Evolutionary conservation across 2,329 filamentous ascomycete genomes (phyloP), one percentile per base, ranked within the genome.

Genomic region (Colletotrichum australisinense): DNA sequence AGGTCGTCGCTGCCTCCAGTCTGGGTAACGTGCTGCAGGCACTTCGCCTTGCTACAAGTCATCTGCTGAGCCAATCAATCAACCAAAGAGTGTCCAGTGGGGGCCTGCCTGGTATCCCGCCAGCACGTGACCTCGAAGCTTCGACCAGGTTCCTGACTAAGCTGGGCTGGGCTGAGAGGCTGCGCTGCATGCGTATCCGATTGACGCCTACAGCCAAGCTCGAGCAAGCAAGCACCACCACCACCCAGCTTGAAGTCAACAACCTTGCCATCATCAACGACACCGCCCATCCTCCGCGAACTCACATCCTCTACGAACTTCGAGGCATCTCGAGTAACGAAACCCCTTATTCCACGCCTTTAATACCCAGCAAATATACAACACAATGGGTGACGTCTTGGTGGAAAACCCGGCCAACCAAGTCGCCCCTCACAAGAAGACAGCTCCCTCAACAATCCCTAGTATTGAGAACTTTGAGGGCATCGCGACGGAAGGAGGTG

Each of bases 381-480:
- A 75, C 75, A 88, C 82, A 53, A 98, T 98, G 96, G 95, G 92
- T 84, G 94, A 97, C 88, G 91, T 94, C 82, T 89, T 93, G 80
- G 91, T 98, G 81, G 95, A 98, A 86, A 95, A 90, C 85, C 92
- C 94, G 81, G 88, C 89, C 83, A 93, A 91, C 88, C 90, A 88
- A 77, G 87, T 92, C 84, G 89, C 92, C 81, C 92, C 93, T 83
- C 93, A 95, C 86, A 95, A 93, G 88, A 97, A 95, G 88, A 88
- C 92, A 80, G 89, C 92, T 79, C 91, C 93, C 64, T 93, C 93
- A 75, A 92, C 93, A 80, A 97, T 98, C 85, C 94, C 95, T 53
- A 96, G 94, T 84, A 93, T 98, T 84, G 95, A 98, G 82, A 93
- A 93, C 78, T 92, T 98, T 76, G 96, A 98, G 84, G 95, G 95